Evolutionary conservation across 805 yeast species (phyloP), one percentile per base, ranked within the genome.

Genomic region (Candida namnaoensis): DNA sequence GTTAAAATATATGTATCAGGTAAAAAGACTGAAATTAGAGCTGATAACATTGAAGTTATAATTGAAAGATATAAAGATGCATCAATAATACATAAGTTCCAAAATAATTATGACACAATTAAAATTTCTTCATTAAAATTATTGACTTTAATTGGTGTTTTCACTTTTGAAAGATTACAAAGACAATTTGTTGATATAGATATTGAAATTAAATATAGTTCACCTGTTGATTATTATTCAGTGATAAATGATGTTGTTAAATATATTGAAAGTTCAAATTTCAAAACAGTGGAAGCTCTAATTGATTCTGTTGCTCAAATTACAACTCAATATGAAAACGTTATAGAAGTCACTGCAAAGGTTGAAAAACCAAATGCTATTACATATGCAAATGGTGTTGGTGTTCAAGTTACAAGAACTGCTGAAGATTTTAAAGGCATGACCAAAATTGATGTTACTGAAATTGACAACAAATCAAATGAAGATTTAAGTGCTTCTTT

Each of bases 251-350:
- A 58, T 3, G 70, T 84, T 5, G 66, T 72, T 0, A 52, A 54
- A 0, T 85, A 80, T 51, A 84, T 88, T n/a, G 95, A 85, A 53
- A 57, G 55, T n/a, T 74, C 95, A 2, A 78, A 79, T 47, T 93
- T 87, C 65, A 82, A 86, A 53, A 93, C 99, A 0, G 95, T 93
- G 1, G 99, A 93, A 57, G 96, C 97, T 0, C 69, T 93, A 38
- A 95, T 86, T 4, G 74, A 79, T 44, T 74, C 78, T 10, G 82
- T 87, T 26, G 80, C 87, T 3, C 80, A 78, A 47, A 56, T 76
- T 38, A 64, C 81, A 3, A 64, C 75, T 33, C 67, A 69, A 44
- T 57, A 66, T 34, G 48, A 49, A 3, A 64, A 65, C 24, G 66
- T 77, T 6, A 51, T 57, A 5, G 52, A 61, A 23, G 74, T 74